Evolutionary conservation across 2,329 filamentous ascomycete genomes (phyloP).

Genomic region (Xylaria sp.): DNA sequence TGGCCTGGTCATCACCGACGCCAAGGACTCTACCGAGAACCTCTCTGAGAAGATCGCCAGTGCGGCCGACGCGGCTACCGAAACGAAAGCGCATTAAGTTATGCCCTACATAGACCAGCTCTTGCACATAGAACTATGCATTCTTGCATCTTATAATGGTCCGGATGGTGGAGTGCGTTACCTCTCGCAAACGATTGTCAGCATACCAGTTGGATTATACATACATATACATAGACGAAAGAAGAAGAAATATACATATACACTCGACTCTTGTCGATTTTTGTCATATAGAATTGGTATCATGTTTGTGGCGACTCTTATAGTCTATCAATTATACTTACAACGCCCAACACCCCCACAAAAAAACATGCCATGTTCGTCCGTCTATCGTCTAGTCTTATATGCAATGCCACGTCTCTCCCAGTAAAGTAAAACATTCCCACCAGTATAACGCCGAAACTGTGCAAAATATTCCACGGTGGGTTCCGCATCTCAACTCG

Average conservation of each 20-base stretch:
- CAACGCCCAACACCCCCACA: constrained; percentile 23
- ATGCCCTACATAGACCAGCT: constrained; percentile 2
- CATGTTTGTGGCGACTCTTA: constrained; percentile 12
- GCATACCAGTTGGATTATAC: background rate
- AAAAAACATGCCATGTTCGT: constrained; percentile 25
- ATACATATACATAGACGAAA: background rate
- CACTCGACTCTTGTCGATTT: background rate
- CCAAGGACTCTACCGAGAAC: constrained; percentile 22
- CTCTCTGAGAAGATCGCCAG: constrained; percentile 30
- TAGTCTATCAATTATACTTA: constrained; percentile 5
- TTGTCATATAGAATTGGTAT: constrained; percentile 27
- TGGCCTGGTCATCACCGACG: constrained; percentile 28
- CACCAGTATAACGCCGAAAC: constrained; percentile 21
- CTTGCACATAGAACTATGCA: constrained; percentile 17
- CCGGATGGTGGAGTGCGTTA: background rate
- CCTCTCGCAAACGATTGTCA: background rate
- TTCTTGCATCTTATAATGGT: background rate
- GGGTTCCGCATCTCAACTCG: background rate
- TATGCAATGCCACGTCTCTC: constrained; percentile 11
- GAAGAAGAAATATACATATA: constrained; percentile 7
- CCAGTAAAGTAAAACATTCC: background rate
- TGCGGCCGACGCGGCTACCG: constrained; percentile 15
- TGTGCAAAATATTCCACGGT: background rate
- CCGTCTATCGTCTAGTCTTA: constrained; percentile 20
- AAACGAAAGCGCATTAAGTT: constrained; percentile 26